phyloP scores from a whole-genome alignment of 768 basidiomycete species.

The Calocybe gangraenosa region DNA sequence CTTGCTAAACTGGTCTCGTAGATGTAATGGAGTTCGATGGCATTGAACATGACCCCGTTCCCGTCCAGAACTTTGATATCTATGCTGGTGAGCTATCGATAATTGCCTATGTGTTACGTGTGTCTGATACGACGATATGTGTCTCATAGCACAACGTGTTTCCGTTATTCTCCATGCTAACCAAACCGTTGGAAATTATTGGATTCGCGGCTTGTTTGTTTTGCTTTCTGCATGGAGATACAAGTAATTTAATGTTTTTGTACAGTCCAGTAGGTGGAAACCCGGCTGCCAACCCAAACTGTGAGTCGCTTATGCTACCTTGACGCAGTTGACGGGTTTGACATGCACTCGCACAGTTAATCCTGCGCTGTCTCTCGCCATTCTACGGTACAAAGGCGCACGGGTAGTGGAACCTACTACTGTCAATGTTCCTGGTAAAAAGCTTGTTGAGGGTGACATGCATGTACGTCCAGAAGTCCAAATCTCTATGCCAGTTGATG shows the following conservation, averaged over 20 bases:
- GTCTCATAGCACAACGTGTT: background rate
- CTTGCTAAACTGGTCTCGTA: background rate
- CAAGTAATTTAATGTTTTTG: too few species aligned
- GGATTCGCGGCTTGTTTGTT: slow-evolving; percentile 30
- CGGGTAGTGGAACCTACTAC: slow-evolving; percentile 27
- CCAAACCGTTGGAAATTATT: slow-evolving; percentile 41
- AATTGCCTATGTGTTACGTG: background rate
- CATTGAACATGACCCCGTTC: slow-evolving; percentile 17
- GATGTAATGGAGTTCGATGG: slow-evolving; percentile 35
- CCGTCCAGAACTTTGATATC: slow-evolving; percentile 32
- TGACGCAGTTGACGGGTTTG: background rate
- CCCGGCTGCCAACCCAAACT: slow-evolving; percentile 23
- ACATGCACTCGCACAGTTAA: slow-evolving; percentile 7
- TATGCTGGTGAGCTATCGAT: slow-evolving; percentile 24
- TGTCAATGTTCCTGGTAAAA: slow-evolving; percentile 15
- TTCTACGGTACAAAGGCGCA: slow-evolving; percentile 29
- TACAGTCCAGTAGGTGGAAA: slow-evolving; percentile 16
- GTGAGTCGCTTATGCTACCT: slow-evolving; percentile 14
- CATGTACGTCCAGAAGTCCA: slow-evolving; percentile 20
- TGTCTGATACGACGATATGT: background rate
- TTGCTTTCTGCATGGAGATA: too few species aligned
- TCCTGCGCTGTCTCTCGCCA: slow-evolving; percentile 20
- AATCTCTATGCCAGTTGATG: too few species aligned
- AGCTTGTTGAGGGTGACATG: slow-evolving; percentile 24
- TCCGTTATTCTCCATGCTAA: slow-evolving; percentile 26